Conservation (phyloP, 2,329 filamentous ascomycete species). For the Nemania sp. region DNA sequence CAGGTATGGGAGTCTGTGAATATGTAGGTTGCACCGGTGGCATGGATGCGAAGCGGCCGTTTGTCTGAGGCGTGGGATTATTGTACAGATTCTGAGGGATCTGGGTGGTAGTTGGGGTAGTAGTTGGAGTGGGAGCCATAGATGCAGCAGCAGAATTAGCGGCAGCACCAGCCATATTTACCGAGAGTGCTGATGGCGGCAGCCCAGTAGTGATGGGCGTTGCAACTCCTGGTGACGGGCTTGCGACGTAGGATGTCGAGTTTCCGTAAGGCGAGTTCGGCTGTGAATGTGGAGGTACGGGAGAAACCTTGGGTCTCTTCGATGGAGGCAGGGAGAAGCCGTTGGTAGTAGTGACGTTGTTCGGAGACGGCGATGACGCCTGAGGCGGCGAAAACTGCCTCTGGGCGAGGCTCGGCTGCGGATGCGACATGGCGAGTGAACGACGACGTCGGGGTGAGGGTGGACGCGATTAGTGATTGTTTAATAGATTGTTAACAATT, state of each 20-base stretch:
- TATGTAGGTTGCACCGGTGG: slow-evolving; percentile 25
- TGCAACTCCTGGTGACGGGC: slow-evolving; percentile 46
- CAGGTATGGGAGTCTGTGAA: slow-evolving; percentile 14
- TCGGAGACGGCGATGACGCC: slow-evolving; percentile 62
- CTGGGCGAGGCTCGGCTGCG: slow-evolving; percentile 38
- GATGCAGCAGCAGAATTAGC: background rate
- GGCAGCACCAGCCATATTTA: slow-evolving; percentile 8
- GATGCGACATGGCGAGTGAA: slow-evolving; percentile 36
- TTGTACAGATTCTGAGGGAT: slow-evolving; percentile 42
- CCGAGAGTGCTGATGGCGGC: slow-evolving; percentile 40
- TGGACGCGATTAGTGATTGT: background rate
- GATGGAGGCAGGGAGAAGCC: slow-evolving; percentile 66
- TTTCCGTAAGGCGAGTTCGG: slow-evolving; percentile 52
- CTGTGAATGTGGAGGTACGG: slow-evolving; percentile 68
- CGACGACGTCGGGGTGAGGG: background rate
- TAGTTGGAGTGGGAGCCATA: background rate
- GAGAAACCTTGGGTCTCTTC: slow-evolving; percentile 74
- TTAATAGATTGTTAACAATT: too few relatives aligned
- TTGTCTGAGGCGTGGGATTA: slow-evolving; percentile 35
- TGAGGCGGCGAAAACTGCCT: slow-evolving; percentile 49
- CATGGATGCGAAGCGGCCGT: slow-evolving; percentile 32
- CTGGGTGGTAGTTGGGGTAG: slow-evolving; percentile 22
- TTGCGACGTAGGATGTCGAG: slow-evolving; percentile 42
- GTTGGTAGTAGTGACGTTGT: slow-evolving; percentile 57
- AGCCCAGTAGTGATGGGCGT: slow-evolving; percentile 46